Evolutionary conservation across 106 monocot species (phyloP), one percentile per base, ranked within the genome.

Genomic region (Dactylorhiza incarnata): DNA sequence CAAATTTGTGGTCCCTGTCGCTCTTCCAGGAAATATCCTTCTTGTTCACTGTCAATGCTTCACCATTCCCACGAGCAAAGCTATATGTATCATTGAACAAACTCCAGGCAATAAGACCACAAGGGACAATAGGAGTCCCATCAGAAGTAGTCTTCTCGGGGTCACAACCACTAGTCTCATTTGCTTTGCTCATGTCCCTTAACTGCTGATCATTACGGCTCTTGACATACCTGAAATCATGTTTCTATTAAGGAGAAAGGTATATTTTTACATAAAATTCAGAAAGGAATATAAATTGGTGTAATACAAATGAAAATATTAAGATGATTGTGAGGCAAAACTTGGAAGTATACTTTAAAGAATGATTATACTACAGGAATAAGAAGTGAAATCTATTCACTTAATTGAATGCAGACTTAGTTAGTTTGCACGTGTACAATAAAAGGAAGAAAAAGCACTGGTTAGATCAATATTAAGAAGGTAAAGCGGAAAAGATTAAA

Each of bases 71-170:
- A 19, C 17, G 72, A 16, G 74, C 47, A 72, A 92, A 87, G 65
- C 13, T 77, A 76, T 89, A 92, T 13, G 92, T 92, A 25, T 92
- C 92, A 58, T 92, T 92, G 79, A 92, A 92, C 77, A 92, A 83
- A 76, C 92, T 92, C 92, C 92, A 92, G 45, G 92, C 92, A 68
- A 92, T 89, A 25, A 92, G 87, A 61, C 92, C 92, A 82, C 92
- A 92, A 37, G 92, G 92, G 53, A 92, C 79, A 73, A 92, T 87
- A 24, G 89, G 83, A 61, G 15, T 11, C 6, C 83, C 81, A 74
- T 84, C 25, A 15, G 44, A 47, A 25, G 82, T 79, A 6, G 68
- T 77, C 68, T 68, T 81, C 82, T 92, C 92, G 63, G 89, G 92
- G 70, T 85, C 89, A 78, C 92, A 92, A 0, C 81, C 75, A 46